Percentiles rank a stretch among this genome's conserved stretches.
Conservation (phyloP, 805 yeast genomes). For the Priceomyces medius region DNA sequence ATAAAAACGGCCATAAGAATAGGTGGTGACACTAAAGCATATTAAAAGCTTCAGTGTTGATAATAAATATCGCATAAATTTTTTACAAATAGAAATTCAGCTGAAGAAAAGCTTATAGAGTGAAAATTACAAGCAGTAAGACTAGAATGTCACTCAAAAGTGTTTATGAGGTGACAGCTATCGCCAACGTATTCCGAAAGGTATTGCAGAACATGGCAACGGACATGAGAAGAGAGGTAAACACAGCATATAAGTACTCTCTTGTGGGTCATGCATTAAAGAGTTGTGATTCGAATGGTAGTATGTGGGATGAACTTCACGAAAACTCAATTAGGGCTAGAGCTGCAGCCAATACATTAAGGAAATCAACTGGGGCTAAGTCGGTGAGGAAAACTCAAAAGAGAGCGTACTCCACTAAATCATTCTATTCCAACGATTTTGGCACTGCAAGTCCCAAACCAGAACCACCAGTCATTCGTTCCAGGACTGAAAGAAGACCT, state of each 20-base stretch:
- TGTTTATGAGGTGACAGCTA: constrained; percentile 21
- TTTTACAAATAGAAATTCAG: no score
- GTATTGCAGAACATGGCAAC: constrained; percentile 19
- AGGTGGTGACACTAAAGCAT: no score
- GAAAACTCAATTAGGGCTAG: constrained; percentile 7
- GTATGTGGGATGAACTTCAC: constrained; percentile 24
- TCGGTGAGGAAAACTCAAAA: constrained; percentile 3
- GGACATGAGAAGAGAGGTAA: constrained; percentile 19
- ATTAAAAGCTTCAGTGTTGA: no score
- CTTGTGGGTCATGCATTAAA: constrained; percentile 20
- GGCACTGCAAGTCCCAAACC: constrained; percentile 1
- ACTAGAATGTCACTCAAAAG: constrained; percentile 12
- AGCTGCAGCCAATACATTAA: constrained; percentile 4
- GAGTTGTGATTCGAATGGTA: constrained; percentile 16
- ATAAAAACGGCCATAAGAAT: no score
- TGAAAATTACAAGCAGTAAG: not conserved
- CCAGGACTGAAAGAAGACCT: not conserved
- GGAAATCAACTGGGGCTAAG: constrained; percentile 1
- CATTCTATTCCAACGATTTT: constrained; percentile 9
- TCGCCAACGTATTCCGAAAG: constrained; percentile 23
- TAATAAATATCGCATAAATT: no score
- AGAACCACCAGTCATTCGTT: not conserved
- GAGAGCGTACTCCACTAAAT: constrained; percentile 16
- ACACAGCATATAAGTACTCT: constrained; percentile 19
- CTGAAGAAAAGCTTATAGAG: no score